Evolutionary conservation across 495 filamentous ascomycete genomes (phyloP).

Genomic region (Jackrogersella minutella): DNA sequence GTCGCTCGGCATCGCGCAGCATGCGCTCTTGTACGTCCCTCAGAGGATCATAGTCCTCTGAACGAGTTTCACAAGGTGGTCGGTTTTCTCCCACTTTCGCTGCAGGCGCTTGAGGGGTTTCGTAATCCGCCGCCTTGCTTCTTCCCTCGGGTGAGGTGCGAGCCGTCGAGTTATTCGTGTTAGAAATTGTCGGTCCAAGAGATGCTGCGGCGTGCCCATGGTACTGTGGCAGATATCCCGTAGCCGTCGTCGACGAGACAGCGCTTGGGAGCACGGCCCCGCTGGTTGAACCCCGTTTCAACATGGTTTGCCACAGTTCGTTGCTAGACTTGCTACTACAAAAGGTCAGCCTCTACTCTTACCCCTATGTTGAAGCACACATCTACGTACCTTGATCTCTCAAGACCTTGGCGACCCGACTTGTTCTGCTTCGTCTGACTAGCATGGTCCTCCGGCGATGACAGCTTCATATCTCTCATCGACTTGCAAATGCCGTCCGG

Average conservation of each 20-base stretch:
- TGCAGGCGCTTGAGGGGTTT: slow-evolving; percentile 30
- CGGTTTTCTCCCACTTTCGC: slow-evolving; percentile 55
- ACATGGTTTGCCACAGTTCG: slow-evolving; percentile 52
- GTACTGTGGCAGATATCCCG: slow-evolving; percentile 57
- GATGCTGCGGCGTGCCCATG: slow-evolving; percentile 54
- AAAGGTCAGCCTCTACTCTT: slow-evolving; percentile 15
- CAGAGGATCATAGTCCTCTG: slow-evolving; percentile 38
- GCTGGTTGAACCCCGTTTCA: slow-evolving; percentile 55
- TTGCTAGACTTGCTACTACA: slow-evolving; percentile 40
- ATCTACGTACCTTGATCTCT: slow-evolving; percentile 42
- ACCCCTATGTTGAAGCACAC: neutral
- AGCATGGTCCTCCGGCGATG: neutral
- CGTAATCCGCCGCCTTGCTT: slow-evolving; percentile 37
- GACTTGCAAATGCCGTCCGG: slow-evolving; percentile 1
- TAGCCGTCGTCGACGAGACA: slow-evolving; percentile 56
- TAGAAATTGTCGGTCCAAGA: slow-evolving; percentile 50
- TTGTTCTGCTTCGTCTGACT: slow-evolving; percentile 14
- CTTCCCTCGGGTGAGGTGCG: slow-evolving; percentile 37
- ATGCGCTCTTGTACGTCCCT: slow-evolving; percentile 42
- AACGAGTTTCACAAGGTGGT: slow-evolving; percentile 46
- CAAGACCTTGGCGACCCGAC: slow-evolving; percentile 22
- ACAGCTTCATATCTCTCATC: neutral
- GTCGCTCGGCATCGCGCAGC: slow-evolving; percentile 43
- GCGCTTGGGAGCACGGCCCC: slow-evolving; percentile 47
- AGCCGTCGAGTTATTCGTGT: slow-evolving; percentile 34